Base-by-base conservation (phyloP, 768 basidiomycete species). In the Serendipita sp. region DNA sequence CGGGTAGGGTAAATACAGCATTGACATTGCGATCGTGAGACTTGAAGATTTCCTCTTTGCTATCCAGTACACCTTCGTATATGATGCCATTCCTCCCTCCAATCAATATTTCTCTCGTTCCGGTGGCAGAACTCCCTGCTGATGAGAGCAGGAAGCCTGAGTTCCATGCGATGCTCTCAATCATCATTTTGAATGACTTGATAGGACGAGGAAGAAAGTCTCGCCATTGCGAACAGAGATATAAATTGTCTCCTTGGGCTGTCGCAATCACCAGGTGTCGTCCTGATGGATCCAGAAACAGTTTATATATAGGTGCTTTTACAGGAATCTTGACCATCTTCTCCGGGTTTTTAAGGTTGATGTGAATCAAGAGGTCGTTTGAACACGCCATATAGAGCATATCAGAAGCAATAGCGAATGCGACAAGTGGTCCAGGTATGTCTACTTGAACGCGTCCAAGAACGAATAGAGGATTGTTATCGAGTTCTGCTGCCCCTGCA, bases 121-220 rank as follows among this genome's bases (percentile, higher is more conserved):
- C 30, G 20, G 88, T 91, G 3, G 89, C 88, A 0, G 83, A 85
- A 20, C 83, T 77, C 70, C 85, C 78, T 11, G 83, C 75, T 0
- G 85, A 78, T 5, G 85, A 79, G 42, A 86, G 74, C 50, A 85
- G 70, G 58, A 81, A 79, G 61, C 81, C 70, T 72, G 82, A 86
- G 68, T 91, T 93, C 95, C 95, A 98, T 0, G 90, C 90, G 42
- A 98, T 77, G 65, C 89, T 86, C 71, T 94, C 90, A 66, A 98
- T 86, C 69, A 89, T 79, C 77, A 90, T 84, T 71, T 89, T 86
- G 73, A 93, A 86, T 5, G 77, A 75, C 69, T 89, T 86, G 61
- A 98, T 76, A 45, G 79, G 85, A 45, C 82, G 80, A 0, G 90
- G 86, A 34, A 58, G 53, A 33, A 58, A 58, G 68, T 92, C 90